Percentiles rank a stretch among this genome's conserved stretches.
These are phyloP conservation scores for Rhynchospora tenuis DNA, from an alignment of 176 grass and related monocot species.

Conservation along the genomic window DNA sequence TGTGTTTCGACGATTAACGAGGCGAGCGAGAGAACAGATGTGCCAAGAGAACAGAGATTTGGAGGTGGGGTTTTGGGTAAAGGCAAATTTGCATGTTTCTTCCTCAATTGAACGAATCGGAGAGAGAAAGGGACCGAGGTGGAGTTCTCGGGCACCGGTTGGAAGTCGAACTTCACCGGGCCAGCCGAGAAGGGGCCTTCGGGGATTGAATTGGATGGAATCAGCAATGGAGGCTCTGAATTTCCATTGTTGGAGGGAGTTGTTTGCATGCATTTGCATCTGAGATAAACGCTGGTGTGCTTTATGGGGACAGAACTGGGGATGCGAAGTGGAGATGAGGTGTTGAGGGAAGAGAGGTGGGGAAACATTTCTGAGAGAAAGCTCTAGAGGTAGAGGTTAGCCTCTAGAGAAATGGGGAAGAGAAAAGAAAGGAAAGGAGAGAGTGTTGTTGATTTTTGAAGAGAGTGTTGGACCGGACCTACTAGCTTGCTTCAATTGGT, in stretches of 20 bases:
- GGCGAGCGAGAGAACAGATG: slow-evolving; percentile 28
- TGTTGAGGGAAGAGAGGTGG: slow-evolving; percentile 2
- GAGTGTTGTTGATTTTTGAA: slow-evolving; percentile 1
- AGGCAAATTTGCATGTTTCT: slow-evolving; percentile 13
- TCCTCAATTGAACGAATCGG: slow-evolving; percentile 23
- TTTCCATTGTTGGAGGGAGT: slow-evolving; percentile 20
- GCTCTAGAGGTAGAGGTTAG: neutral
- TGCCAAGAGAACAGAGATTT: slow-evolving; percentile 23
- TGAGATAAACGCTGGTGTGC: neutral
- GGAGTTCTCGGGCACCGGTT: neutral
- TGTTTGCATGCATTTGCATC: slow-evolving; percentile 1
- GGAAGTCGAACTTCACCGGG: slow-evolving; percentile 16
- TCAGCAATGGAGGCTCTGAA: slow-evolving; percentile 7
- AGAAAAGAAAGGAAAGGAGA: neutral
- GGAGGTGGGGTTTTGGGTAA: slow-evolving; percentile 3
- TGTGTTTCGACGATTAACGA: slow-evolving; percentile 27
- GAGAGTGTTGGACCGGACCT: neutral
- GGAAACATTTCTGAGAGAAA: slow-evolving; percentile 20
- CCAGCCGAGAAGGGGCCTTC: neutral
- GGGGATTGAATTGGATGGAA: neutral
- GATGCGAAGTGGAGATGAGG: neutral
- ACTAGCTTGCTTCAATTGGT: no score
- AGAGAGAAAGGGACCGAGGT: slow-evolving; percentile 12
- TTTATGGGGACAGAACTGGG: neutral
- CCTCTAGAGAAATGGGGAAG: neutral